These are phyloP conservation scores for Boechera stricta DNA, from an alignment of 345 rosid genomes.

Conservation along the genomic window DNA sequence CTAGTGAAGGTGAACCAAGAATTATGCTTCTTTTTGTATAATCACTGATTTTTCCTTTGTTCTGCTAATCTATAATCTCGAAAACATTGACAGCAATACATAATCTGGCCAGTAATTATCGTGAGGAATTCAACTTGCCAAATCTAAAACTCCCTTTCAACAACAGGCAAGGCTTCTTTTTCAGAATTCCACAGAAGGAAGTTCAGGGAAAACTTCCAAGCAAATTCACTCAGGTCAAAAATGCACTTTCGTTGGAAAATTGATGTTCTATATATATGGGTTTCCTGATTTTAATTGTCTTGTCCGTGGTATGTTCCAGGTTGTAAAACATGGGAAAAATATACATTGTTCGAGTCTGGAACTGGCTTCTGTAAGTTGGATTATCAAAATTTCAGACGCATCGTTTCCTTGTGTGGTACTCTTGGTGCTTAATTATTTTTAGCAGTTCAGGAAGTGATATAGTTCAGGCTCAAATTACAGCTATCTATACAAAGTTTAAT, in stretches of 20 bases:
- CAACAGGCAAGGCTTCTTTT: slow-evolving; percentile 95
- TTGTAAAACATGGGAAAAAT: slow-evolving; percentile 89
- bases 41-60: slow-evolving; percentile 16
- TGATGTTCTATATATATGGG: slow-evolving; percentile 22
- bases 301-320: slow-evolving; percentile 52
- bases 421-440: slow-evolving; percentile 24
- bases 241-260: slow-evolving; percentile 24
- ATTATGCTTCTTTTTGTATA: slow-evolving; percentile 33
- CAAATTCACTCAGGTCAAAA: slow-evolving; percentile 86
- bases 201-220: slow-evolving; percentile 87
- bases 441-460: slow-evolving; percentile 15
- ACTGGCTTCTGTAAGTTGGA: slow-evolving; percentile 88
- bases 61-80: slow-evolving; percentile 29
- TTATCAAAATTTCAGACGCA: slow-evolving; percentile 18
- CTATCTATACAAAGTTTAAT: slow-evolving; percentile 4
- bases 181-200: slow-evolving; percentile 88
- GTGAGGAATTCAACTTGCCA: slow-evolving; percentile 85
- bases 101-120: slow-evolving; percentile 85
- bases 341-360: slow-evolving; percentile 90
- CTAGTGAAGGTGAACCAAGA: slow-evolving; percentile 79
- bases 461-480: slow-evolving; percentile 29
- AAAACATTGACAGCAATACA: slow-evolving; percentile 72
- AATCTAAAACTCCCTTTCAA: slow-evolving; percentile 96
- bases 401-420: slow-evolving; percentile 23
- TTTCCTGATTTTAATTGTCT: slow-evolving; percentile 38